Conservation (phyloP, 1,284 basidiomycete species). For the Caloboletus firmus region DNA sequence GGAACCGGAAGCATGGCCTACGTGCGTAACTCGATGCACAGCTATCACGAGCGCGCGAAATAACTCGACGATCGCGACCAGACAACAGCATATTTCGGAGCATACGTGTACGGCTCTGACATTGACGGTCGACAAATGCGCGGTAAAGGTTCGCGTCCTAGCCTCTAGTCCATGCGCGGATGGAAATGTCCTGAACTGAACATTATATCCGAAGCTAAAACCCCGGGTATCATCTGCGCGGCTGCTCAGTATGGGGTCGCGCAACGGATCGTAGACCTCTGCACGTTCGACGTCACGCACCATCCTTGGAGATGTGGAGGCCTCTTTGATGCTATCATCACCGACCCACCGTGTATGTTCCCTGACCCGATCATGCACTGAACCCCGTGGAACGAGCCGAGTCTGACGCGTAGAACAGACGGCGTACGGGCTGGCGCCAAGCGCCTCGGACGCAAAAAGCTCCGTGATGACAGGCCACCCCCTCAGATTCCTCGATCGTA, state of each 20-base stretch:
- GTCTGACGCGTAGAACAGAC: constrained; percentile 47
- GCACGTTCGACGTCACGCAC: constrained; percentile 88
- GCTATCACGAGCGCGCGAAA: constrained; percentile 21
- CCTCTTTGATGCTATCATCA: constrained; percentile 92
- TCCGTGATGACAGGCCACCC: constrained; percentile 43
- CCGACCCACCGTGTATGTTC: constrained; percentile 85
- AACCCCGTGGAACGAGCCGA: background rate
- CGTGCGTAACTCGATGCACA: constrained; percentile 38
- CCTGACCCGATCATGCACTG: background rate
- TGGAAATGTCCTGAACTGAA: background rate
- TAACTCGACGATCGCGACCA: constrained; percentile 30
- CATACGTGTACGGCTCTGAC: constrained; percentile 87
- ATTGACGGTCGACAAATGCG: constrained; percentile 98
- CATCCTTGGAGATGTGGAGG: constrained; percentile 88
- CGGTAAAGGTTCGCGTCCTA: constrained; percentile 68
- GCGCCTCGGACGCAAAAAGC: constrained; percentile 76
- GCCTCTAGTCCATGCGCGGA: background rate
- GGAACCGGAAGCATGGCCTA: constrained; percentile 98
- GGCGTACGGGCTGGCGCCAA: constrained; percentile 97
- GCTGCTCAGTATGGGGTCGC: constrained; percentile 85
- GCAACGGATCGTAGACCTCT: constrained; percentile 77
- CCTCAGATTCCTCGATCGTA: constrained; percentile 44
- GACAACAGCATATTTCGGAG: constrained; percentile 87
- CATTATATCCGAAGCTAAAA: constrained; percentile 38
- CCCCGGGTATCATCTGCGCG: constrained; percentile 74